These are phyloP conservation scores for Fomitopsis pulvina DNA, from an alignment of 768 basidiomycete genomes.

Conservation along the genomic window DNA sequence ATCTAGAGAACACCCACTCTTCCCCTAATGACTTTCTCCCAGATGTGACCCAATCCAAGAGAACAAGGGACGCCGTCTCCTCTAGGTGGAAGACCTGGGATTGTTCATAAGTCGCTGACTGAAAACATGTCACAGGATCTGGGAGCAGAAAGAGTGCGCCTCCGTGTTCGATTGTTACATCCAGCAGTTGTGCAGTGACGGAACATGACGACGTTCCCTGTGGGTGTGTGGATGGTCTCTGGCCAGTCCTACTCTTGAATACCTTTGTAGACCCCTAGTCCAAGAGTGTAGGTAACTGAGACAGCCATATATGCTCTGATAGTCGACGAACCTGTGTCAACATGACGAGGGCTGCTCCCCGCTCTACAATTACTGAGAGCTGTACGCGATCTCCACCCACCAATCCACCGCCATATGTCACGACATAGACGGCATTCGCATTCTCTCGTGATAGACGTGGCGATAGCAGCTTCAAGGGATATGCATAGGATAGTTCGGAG, in stretches of 20 bases:
- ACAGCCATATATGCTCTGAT: neutral
- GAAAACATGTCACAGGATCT: constrained; percentile 91
- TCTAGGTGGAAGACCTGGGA: constrained; percentile 71
- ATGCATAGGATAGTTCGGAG: constrained; percentile 69
- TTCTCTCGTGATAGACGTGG: constrained; percentile 45
- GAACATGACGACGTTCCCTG: constrained; percentile 10
- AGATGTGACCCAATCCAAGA: constrained; percentile 91
- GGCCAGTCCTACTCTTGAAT: constrained; percentile 73
- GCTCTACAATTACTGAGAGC: constrained; percentile 54
- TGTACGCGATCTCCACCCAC: constrained; percentile 77
- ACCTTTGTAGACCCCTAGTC: constrained; percentile 88
- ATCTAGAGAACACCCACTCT: constrained; percentile 83
- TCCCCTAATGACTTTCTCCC: constrained; percentile 81
- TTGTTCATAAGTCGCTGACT: constrained; percentile 76
- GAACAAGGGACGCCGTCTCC: constrained; percentile 51
- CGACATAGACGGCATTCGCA: constrained; percentile 67
- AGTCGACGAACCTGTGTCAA: constrained; percentile 69
- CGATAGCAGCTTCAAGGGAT: constrained; percentile 85
- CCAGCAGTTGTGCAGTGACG: constrained; percentile 58
- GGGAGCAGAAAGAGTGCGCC: constrained; percentile 77
- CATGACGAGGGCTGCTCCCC: constrained; percentile 55
- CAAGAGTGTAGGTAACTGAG: neutral
- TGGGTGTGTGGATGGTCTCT: constrained; percentile 36
- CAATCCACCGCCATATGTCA: constrained; percentile 90
- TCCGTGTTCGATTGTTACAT: constrained; percentile 43